These are phyloP conservation scores for Phialophora chinensis DNA, from an alignment of 2,329 filamentous ascomycete species.

Conservation along the genomic window DNA sequence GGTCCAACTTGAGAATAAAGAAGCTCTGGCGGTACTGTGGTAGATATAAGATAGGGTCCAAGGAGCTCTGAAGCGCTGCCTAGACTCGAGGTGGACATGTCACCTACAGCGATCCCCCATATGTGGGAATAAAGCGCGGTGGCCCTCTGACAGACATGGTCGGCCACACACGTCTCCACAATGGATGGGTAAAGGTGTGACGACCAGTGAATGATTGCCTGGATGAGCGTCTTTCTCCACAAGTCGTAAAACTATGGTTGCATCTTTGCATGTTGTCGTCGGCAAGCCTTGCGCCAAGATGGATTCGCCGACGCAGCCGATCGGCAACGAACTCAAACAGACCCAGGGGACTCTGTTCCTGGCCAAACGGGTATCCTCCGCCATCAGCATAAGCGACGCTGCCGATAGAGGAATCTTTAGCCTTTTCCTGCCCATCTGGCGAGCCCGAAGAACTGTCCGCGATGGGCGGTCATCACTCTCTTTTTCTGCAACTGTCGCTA, in stretches of 20 bases:
- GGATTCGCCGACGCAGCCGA: background rate
- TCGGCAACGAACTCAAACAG: background rate
- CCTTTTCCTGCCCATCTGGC: slow-evolving; percentile 1
- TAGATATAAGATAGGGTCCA: background rate
- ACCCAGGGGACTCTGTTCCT: background rate
- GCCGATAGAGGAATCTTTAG: slow-evolving; percentile 10
- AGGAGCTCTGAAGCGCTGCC: background rate
- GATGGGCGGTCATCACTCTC: background rate
- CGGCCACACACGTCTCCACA: background rate
- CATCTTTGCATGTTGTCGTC: background rate
- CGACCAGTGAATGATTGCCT: background rate
- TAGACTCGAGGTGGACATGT: background rate
- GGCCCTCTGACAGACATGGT: background rate
- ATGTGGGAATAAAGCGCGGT: background rate
- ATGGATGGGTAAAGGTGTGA: background rate
- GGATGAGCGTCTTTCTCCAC: background rate
- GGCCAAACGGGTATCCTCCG: slow-evolving; percentile 4
- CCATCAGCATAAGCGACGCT: slow-evolving; percentile 10
- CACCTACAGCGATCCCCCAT: too few relatives aligned
- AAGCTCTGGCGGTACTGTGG: background rate
- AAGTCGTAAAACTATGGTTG: background rate
- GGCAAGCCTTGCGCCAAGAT: background rate
- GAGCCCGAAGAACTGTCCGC: background rate
- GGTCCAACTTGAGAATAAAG: background rate
- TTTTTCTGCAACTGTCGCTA: background rate